Percentiles rank a stretch among this genome's conserved stretches.
Evolutionary conservation across 2,329 filamentous ascomycete genomes (phyloP).

Genomic region (Seiridium cupressi): DNA sequence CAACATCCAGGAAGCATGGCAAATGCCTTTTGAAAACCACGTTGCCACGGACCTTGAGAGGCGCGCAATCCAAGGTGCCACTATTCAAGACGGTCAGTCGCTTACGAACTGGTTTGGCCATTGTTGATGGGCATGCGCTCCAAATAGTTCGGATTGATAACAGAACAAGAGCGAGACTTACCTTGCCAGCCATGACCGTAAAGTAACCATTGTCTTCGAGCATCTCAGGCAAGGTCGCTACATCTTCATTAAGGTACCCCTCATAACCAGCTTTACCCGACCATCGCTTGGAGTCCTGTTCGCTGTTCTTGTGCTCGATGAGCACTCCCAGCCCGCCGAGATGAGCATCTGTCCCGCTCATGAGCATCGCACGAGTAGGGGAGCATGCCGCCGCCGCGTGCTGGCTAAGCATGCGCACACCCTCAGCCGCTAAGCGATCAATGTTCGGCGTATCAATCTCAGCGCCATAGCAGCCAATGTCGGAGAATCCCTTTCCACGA

Average conservation of each 20-base stretch:
- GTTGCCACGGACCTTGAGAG: constrained; percentile 45
- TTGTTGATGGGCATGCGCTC: no score
- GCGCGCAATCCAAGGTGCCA: constrained; percentile 28
- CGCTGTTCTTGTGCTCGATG: not conserved
- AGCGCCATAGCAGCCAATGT: constrained; percentile 50
- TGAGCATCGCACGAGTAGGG: constrained; percentile 57
- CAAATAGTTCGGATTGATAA: not conserved
- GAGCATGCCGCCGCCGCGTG: constrained; percentile 60
- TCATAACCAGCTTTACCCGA: constrained; percentile 17
- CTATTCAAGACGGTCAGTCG: constrained; percentile 20
- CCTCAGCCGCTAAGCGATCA: constrained; percentile 46
- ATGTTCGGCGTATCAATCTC: constrained; percentile 59
- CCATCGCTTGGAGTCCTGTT: constrained; percentile 21
- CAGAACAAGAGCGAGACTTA: constrained; percentile 28
- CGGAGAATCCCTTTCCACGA: constrained; percentile 31
- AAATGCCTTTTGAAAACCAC: constrained; percentile 54
- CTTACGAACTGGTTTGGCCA: constrained; percentile 5
- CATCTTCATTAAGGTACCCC: constrained; percentile 34
- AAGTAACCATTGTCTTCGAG: constrained; percentile 55
- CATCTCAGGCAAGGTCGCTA: constrained; percentile 52
- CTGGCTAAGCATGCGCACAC: constrained; percentile 57
- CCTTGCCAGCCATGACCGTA: constrained; percentile 55
- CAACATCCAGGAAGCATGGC: constrained; percentile 53
- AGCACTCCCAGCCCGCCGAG: constrained; percentile 39
- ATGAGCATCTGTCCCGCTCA: constrained; percentile 44